Percentiles rank a stretch among this genome's conserved stretches.
Evolutionary conservation across 257 asterid species (phyloP).

Genomic region (Solanum pennellii): DNA sequence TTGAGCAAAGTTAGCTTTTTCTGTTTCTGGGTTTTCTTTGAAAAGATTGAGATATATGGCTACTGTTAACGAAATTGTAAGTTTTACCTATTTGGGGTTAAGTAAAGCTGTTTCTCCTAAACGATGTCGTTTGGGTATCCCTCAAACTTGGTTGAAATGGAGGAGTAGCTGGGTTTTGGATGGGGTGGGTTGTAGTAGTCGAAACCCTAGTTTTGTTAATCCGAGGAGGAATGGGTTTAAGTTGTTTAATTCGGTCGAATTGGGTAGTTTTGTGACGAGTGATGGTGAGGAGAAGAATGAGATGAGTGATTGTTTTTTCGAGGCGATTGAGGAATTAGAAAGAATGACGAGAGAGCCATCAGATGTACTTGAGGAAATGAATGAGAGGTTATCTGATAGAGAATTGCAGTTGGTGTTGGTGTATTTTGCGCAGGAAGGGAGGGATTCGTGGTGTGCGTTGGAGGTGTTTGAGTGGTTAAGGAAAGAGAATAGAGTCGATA

Average conservation of each 20-base stretch:
- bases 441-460: constrained; percentile 95
- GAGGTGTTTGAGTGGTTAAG: constrained; percentile 96
- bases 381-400: constrained; percentile 59
- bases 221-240: neutral
- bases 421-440: constrained; percentile 88
- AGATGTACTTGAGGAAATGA: constrained; percentile 90
- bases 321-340: constrained; percentile 88
- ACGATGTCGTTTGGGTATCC: neutral
- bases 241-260: constrained; percentile 49
- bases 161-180: neutral
- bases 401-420: constrained; percentile 84
- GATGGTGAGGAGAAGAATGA: constrained; percentile 41
- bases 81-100: neutral
- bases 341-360: constrained; percentile 93
- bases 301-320: constrained; percentile 84
- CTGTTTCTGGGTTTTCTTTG: neutral
- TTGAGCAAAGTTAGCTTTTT: neutral
- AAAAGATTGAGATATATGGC: neutral
- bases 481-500: constrained; percentile 88
- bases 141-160: neutral
- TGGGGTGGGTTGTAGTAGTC: neutral
- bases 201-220: neutral
- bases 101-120: neutral
- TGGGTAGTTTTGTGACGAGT: constrained; percentile 63
- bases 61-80: neutral